Conservation (phyloP, 352 stramenopile species). For the Globisporangium irregulare region DNA sequence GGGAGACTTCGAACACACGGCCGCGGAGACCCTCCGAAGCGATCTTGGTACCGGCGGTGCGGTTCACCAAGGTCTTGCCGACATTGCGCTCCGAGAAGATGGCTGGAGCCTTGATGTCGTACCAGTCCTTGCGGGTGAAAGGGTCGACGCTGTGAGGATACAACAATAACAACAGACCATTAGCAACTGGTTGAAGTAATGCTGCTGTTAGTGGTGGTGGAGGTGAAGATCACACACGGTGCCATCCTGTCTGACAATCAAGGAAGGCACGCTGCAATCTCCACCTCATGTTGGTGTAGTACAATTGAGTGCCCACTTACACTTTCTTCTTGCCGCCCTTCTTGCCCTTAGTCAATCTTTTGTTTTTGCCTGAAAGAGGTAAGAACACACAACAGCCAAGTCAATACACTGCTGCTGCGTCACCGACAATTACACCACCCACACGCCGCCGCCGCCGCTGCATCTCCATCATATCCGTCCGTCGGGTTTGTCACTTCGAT, state of each 20-base stretch:
- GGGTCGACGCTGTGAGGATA: slow-evolving; percentile 89
- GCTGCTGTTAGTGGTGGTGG: neutral
- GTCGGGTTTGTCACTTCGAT: neutral
- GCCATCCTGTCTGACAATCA: neutral
- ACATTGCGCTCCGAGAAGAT: slow-evolving; percentile 97
- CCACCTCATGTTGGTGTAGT: neutral
- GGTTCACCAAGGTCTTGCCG: slow-evolving; percentile 99
- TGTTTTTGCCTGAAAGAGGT: slow-evolving; percentile 79
- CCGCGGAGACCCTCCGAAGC: slow-evolving; percentile 98
- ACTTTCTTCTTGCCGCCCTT: slow-evolving; percentile 92
- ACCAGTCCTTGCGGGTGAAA: slow-evolving; percentile 98
- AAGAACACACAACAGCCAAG: slow-evolving; percentile 7
- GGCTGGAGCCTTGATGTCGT: slow-evolving; percentile 97
- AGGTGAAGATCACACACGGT: neutral
- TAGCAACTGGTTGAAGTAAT: neutral
- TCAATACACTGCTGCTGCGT: neutral
- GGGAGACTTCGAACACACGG: slow-evolving; percentile 98
- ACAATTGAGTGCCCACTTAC: slow-evolving; percentile 38
- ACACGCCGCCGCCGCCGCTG: neutral
- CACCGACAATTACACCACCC: neutral
- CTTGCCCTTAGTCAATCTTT: slow-evolving; percentile 90
- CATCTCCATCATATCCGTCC: slow-evolving; percentile 5
- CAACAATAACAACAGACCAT: slow-evolving; percentile 13
- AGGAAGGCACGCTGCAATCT: neutral
- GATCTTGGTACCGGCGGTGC: slow-evolving; percentile 96